Base-by-base conservation (phyloP, 352 stramenopile genomes). In the Aphanomyces stellatus region DNA sequence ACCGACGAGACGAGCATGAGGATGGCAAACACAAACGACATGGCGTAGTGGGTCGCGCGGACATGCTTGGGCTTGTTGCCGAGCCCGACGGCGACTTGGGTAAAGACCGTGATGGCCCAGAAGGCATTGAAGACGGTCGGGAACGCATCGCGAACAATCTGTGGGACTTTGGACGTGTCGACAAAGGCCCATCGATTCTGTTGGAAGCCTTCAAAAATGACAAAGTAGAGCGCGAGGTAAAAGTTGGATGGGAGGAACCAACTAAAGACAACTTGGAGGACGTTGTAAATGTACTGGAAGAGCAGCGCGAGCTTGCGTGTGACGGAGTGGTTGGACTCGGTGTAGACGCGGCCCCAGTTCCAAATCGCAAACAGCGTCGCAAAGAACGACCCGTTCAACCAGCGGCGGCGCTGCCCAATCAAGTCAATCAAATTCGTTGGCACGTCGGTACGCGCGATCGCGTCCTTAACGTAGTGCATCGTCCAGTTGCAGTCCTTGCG, bases 41-140 rank as follows among this genome's bases (percentile, higher is more conserved):
- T 81, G 34, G 91, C 78, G 65, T 91, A 92, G 71, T 91, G 91
- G 40, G 79, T 92, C 56, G 90, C 75, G 65, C 88, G 89, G 79
- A 93, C 90, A 69, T 93, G 86, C 74, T 95, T 91, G 22, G 84
- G 84, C 59, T 88, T 91, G 76, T 95, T 95, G 57, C 86, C 86
- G 8, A 95, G 70, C 1, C 84, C 82, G 53, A 95, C 90, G 62
- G 92, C 93, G 42, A 95, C 80, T 53, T 93, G 75, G 76, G 89
- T 92, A 59, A 90, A 72, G 42, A 95, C 61, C 0, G 78, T 81
- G 37, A 93, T 88, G 24, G 89, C 76, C 71, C 92, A 95, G 30
- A 77, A 62, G 41, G 88, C 74, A 71, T 92, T 92, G 78, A 83
- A 95, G 11, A 91, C 71, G 65, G 90, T 91, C 42, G 91, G 82